Evolutionary conservation across 371 early-diverging fungal genomes (phyloP), one percentile per base, ranked within the genome.

Genomic region (Conidiobolus incongruus): DNA sequence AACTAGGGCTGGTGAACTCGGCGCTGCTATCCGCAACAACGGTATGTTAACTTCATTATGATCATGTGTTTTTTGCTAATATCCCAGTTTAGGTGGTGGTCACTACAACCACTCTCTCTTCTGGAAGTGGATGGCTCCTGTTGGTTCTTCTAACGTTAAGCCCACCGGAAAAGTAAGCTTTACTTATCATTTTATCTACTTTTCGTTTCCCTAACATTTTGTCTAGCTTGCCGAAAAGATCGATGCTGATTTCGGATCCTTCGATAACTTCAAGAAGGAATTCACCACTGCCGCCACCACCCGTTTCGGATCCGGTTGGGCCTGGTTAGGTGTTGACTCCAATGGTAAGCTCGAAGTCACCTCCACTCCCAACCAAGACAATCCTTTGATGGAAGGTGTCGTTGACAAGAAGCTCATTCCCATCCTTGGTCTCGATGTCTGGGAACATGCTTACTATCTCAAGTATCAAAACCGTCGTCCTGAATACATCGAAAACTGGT

Each of bases 381-480:
- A 46, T 48, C 68, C 68, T 15, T 42, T 47, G 30, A 47, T 60
- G 37, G 48, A 50, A 30, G n/a, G n/a, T n/a, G 35, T 31, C 6
- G 40, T 40, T 31, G 45, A 35, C 17, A 42, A 37, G 33, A 42
- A 26, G 17, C 22, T 42, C 8, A 33, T 58, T 31, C 60, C 58
- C n/a, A 37, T 67, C 30, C 45, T 67, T 16, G 50, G 52, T 2
- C 32, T 62, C 17, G 68, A 67, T 61, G 59, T 67, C 0, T 67
- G 68, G 68, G 68, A 67, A 47, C 68, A 67, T 61, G 68, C 68
- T 8, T 67, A 67, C 46, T 67, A 67, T 45, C 46, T 67, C 23
- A 57, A 58, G 40, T 66, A 62, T 42, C 50, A 55, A 29, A 58
- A 56, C 45, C 35, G 44, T 13, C 55, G 63, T 15, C 40, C 39